Percentiles rank a stretch among this genome's conserved stretches.
Evolutionary conservation across 1,139 yeast species (phyloP).

Genomic region (Geotrichum reessii): DNA sequence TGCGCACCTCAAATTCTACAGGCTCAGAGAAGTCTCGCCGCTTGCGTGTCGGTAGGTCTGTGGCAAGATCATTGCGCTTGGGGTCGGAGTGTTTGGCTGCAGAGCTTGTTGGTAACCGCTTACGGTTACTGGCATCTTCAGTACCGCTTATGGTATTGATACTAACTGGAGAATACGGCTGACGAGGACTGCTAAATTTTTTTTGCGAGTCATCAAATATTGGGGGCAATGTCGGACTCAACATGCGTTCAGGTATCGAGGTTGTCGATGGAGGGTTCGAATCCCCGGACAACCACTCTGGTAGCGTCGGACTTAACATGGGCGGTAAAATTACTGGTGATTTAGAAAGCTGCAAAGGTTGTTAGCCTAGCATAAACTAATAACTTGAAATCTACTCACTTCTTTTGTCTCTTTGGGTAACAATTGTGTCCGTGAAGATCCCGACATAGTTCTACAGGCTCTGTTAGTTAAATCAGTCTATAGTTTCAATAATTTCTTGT

Average conservation of each 20-base stretch:
- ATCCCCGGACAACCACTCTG: slow-evolving; percentile 11
- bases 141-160: not conserved
- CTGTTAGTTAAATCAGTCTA: not conserved
- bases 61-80: not conserved
- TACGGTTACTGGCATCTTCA: not conserved
- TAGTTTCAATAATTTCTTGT: not conserved
- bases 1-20: not conserved
- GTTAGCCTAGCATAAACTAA: not conserved
- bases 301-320: slow-evolving; percentile 34
- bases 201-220: slow-evolving; percentile 22
- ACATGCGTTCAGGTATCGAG: slow-evolving; percentile 28
- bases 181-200: not conserved
- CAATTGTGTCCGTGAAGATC: slow-evolving; percentile 2
- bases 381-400: not conserved
- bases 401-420: slow-evolving; percentile 9
- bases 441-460: not conserved
- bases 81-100: not conserved
- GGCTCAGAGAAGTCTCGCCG: not conserved
- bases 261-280: not conserved
- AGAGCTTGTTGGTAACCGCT: not conserved
- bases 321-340: slow-evolving; percentile 34
- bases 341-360: not conserved
- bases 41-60: not conserved
- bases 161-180: not conserved
- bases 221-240: slow-evolving; percentile 35